A percentile compares a stretch with the other conserved stretches of the same genome.
Conservation (phyloP, 1,139 yeast species). For the Geotrichum klebahnii region DNA sequence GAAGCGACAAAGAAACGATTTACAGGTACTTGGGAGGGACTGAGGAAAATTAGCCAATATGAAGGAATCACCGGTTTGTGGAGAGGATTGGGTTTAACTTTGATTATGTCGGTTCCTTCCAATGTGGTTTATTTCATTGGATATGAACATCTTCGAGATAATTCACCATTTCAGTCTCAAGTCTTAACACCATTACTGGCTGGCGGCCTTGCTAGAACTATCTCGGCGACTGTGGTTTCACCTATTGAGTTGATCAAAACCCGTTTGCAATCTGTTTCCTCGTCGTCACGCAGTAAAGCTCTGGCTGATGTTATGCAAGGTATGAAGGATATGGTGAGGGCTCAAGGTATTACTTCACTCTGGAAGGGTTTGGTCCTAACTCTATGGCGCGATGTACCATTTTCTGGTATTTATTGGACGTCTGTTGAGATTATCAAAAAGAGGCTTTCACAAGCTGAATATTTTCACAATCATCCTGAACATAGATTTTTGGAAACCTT, state of each 20-base stretch:
- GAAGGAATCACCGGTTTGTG: slow-evolving; percentile 81
- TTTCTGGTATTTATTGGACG: slow-evolving; percentile 93
- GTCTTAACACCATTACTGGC: slow-evolving; percentile 72
- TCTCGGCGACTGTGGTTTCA: slow-evolving; percentile 81
- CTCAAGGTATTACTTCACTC: slow-evolving; percentile 59
- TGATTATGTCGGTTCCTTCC: slow-evolving; percentile 88
- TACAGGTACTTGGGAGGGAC: slow-evolving; percentile 68
- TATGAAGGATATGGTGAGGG: slow-evolving; percentile 50
- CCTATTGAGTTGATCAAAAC: slow-evolving; percentile 88
- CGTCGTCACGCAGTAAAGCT: slow-evolving; percentile 30
- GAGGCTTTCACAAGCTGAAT: slow-evolving; percentile 27
- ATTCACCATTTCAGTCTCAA: slow-evolving; percentile 54
- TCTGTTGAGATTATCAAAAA: slow-evolving; percentile 43
- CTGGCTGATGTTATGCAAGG: slow-evolving; percentile 49
- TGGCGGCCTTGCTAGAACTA: slow-evolving; percentile 76
- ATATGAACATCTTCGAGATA: slow-evolving; percentile 77
- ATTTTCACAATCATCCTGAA: slow-evolving; percentile 37
- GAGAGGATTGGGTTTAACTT: slow-evolving; percentile 81
- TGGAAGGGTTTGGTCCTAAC: slow-evolving; percentile 86
- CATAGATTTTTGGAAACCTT: slow-evolving; percentile 70
- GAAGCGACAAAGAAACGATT: slow-evolving; percentile 38
- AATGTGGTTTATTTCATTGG: slow-evolving; percentile 93
- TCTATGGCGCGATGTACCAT: slow-evolving; percentile 95
- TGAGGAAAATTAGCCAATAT: slow-evolving; percentile 55
- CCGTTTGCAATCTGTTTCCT: slow-evolving; percentile 70